A percentile compares a stretch with the other conserved stretches of the same genome.
Conservation (phyloP, 495 filamentous ascomycete genomes). For the Choiromyces venosus region DNA sequence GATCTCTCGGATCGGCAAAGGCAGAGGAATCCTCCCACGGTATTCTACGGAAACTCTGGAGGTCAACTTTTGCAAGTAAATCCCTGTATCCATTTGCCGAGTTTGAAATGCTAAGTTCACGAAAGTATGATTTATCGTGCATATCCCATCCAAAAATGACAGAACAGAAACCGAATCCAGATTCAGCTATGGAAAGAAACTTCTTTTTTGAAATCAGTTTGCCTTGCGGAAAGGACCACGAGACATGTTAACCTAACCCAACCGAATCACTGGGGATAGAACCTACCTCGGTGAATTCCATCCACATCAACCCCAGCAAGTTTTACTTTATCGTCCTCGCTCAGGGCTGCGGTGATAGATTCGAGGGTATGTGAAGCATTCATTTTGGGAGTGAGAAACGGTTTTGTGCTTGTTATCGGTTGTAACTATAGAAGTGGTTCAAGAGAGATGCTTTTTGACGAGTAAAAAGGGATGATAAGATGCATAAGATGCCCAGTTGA, state of each 20-base stretch:
- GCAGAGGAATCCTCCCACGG: constrained; percentile 76
- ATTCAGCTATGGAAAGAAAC: constrained; percentile 74
- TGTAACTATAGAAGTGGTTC: not conserved
- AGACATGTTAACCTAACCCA: not conserved
- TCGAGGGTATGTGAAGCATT: constrained; percentile 49
- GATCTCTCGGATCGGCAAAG: not conserved
- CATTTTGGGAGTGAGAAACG: constrained; percentile 4
- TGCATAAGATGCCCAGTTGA: not conserved
- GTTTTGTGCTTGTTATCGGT: not conserved
- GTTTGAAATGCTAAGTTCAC: constrained; percentile 82
- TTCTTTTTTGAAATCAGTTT: constrained; percentile 96
- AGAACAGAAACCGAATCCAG: constrained; percentile 94
- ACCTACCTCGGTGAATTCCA: constrained; percentile 65
- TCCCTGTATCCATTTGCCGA: constrained; percentile 90
- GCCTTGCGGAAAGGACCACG: constrained; percentile 40
- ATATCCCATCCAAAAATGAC: constrained; percentile 98
- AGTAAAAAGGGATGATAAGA: not conserved
- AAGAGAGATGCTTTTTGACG: not conserved
- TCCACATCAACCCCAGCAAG: constrained; percentile 89
- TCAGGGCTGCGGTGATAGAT: constrained; percentile 59
- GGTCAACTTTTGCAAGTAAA: constrained; percentile 74
- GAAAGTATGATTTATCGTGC: constrained; percentile 85
- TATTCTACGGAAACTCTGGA: constrained; percentile 77
- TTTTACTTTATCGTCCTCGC: constrained; percentile 78
- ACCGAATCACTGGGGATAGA: not conserved